Percentiles rank a stretch among this genome's conserved stretches.
Conservation (phyloP, 495 filamentous ascomycete genomes). For the Penicillium macrosclerotiorum region DNA sequence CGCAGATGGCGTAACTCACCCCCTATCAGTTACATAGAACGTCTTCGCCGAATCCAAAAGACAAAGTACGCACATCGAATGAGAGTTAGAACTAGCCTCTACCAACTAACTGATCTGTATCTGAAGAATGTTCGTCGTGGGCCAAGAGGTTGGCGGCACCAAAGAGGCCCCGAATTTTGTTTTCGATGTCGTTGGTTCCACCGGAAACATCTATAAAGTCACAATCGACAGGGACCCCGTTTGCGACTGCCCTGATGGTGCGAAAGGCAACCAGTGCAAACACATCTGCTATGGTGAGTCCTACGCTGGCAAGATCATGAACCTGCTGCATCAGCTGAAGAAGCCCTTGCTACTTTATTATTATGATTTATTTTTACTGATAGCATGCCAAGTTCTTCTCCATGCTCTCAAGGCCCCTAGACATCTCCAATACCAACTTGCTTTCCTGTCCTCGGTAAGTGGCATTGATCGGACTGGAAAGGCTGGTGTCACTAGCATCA, state of each 20-base stretch:
- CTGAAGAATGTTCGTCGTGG: conserved; percentile 57
- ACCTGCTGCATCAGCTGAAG: conserved; percentile 1
- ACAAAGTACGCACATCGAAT: conserved; percentile 26
- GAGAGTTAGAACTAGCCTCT: neutral
- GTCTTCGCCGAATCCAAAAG: conserved; percentile 41
- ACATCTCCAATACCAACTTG: conserved; percentile 71
- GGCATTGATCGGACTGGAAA: neutral
- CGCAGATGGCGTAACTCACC: conserved; percentile 36
- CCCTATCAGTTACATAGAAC: conserved; percentile 39
- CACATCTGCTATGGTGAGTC: conserved; percentile 61
- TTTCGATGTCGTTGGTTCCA: conserved; percentile 70
- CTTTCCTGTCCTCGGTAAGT: conserved; percentile 57
- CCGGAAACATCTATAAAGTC: conserved; percentile 71
- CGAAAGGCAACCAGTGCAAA: conserved; percentile 72
- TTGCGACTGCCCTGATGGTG: conserved; percentile 67
- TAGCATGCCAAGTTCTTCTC: conserved; percentile 52
- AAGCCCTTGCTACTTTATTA: neutral
- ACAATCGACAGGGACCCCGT: conserved; percentile 52
- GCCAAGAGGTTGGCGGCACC: conserved; percentile 42
- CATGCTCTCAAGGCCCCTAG: conserved; percentile 62
- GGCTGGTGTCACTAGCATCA: neutral
- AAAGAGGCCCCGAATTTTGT: conserved; percentile 46
- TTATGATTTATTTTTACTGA: conserved; percentile 12
- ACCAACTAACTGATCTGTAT: neutral
- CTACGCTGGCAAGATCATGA: neutral